Evolutionary conservation across 1,284 basidiomycete species (phyloP), one percentile per base, ranked within the genome.

Genomic region (Ganoderma resinaceum): DNA sequence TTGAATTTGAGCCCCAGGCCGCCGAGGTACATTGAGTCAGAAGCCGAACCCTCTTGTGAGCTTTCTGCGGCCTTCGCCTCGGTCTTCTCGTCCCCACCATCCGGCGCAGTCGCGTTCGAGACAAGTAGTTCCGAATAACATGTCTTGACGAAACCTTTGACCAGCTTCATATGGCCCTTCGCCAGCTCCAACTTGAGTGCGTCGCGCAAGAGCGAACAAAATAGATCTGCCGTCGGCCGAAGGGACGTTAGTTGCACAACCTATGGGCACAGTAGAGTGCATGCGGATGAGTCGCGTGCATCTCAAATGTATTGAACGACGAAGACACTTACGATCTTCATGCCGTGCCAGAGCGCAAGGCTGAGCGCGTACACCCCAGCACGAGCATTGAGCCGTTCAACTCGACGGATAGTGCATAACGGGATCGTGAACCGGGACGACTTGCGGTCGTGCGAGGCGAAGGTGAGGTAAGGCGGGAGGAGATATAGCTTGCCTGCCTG

Each of bases 321-420:
- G 26, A 38, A 52, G 6, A n/a, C 12, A 87, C 94, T 73, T 71
- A 97, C 95, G 76, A 98, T 94, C 84, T 98, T 95, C 87, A 95
- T 91, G 58, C 95, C 93, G 79, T 99, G 96, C 96, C 97, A 99
- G 66, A 96, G 90, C n/a, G 92, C 89, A 35, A 99, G 84, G 75
- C 95, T 96, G 52, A 99, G 87, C 6, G 97, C 97, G 78, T 99
- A 99, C 37, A 99, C 93, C 6, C 96, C 97, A 29, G 96, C 94
- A 42, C 96, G 87, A 26, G 95, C 93, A 80, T 96, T 96, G 63
- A 96, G 84, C 52, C 97, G 85, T 81, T 99, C 98, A n/a, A 99
- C 98, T 52, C 98, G 86, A 52, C 98, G 89, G 71, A 99, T 91
- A 2, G 96, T 97, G 69, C 94, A 96, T 43, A 99, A 85, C 55